phyloP scores from a whole-genome alignment of 768 basidiomycete species.

The Lactarius pseudohatsudake region DNA sequence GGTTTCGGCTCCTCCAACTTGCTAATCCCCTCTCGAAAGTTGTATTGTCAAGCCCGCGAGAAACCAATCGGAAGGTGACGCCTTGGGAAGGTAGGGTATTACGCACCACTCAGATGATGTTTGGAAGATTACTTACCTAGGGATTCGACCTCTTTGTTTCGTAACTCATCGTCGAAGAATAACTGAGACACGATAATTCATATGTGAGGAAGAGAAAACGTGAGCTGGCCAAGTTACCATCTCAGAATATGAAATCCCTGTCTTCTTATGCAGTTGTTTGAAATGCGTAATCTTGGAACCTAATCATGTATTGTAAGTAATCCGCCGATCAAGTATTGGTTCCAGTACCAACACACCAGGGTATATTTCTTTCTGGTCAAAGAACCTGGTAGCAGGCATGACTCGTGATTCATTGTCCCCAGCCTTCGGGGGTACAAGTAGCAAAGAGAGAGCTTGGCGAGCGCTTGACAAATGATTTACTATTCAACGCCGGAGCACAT shows the following conservation, averaged over 20 bases:
- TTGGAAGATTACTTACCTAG: conserved; percentile 42
- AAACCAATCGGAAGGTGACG: conserved; percentile 79
- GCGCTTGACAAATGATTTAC: conserved; percentile 49
- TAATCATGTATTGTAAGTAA: conserved; percentile 29
- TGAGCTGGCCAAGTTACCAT: conserved; percentile 51
- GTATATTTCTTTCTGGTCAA: conserved; percentile 74
- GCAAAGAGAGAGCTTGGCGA: conserved; percentile 64
- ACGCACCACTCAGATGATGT: background rate
- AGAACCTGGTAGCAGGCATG: conserved; percentile 56
- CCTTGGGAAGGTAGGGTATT: conserved; percentile 42
- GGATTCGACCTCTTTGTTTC: conserved; percentile 22
- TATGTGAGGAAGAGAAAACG: background rate
- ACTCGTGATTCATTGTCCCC: conserved; percentile 37
- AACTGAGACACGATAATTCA: background rate
- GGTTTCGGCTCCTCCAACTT: conserved; percentile 61
- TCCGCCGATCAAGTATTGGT: background rate
- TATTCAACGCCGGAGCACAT: background rate
- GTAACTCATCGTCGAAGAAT: conserved; percentile 21
- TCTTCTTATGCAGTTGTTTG: conserved; percentile 50
- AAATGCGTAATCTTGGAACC: conserved; percentile 66
- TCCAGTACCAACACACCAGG: conserved; percentile 46
- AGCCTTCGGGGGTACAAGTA: conserved; percentile 48
- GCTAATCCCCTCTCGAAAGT: conserved; percentile 69
- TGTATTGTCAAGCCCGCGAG: conserved; percentile 56
- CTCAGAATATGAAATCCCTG: conserved; percentile 73